Evolutionary conservation across 192 early-diverging fungal species (phyloP), one percentile per base, ranked within the genome.

Genomic region (Glomus cerebriforme): DNA sequence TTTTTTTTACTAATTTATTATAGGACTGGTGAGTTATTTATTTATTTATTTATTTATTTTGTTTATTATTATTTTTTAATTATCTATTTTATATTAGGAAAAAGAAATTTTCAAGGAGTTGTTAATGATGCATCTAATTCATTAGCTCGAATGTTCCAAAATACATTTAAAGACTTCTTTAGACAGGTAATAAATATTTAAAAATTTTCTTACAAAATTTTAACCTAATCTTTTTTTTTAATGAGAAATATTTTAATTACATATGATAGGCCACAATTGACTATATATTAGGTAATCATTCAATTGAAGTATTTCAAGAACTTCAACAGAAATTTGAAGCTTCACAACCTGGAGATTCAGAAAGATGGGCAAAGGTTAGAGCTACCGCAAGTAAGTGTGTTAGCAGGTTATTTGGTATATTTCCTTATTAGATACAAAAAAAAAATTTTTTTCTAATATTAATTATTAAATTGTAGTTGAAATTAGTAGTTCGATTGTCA

Each of bases 101-200:
- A 92, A 74, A 87, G 93, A 47, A 94, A 94, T 80, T 77, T 94
- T 66, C 85, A 88, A 60, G 91, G 91, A 12, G 84, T 94, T 79
- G 85, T 94, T 80, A 94, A 90, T 70, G 93, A 94, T 79, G 92
- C 92, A 1, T 91, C 93, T 24, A 92, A 94, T 69, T 94, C 93
- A 29, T 80, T 94, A 34, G 90, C 93, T 1, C 85, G 92, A 10
- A 84, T 94, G 84, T 94, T 91, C 83, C 90, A 91, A 32, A 92
- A 91, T 83, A 93, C 90, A 0, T 88, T 93, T 77, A 92, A 90
- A 77, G 92, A 94, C 79, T 91, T 91, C 73, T 92, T 91, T 81
- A 86, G 91, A 64, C 93, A 90, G 67, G 70, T 80, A 35, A 76
- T 13, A 17, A 58, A 31, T 15, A 17, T 2, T 32, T 73, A 63